phyloP scores from a whole-genome alignment of 495 filamentous ascomycete species.

The Podospora tetraspora region DNA sequence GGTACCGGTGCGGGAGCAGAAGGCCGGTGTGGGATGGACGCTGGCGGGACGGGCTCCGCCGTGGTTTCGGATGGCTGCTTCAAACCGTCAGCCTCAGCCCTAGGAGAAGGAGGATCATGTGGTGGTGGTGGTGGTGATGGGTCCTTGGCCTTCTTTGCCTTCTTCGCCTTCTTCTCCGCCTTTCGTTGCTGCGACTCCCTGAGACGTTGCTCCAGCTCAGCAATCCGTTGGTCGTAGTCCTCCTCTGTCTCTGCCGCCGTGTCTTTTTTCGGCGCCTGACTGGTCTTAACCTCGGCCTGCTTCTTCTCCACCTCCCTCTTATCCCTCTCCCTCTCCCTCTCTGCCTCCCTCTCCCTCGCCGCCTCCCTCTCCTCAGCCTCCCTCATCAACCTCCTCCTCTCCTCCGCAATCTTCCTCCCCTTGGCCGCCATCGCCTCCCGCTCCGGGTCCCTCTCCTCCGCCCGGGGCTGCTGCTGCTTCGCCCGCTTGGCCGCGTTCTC shows the following conservation, averaged over 20 bases:
- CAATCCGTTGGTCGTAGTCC: conserved; percentile 36
- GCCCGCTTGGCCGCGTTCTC: conserved; percentile 28
- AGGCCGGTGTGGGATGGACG: neutral
- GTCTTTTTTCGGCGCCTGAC: conserved; percentile 7
- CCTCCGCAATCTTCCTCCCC: conserved; percentile 29
- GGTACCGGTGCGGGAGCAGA: conserved; percentile 4
- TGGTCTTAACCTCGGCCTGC: conserved; percentile 1
- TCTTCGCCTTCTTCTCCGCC: conserved; percentile 32
- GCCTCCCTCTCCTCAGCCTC: conserved; percentile 41
- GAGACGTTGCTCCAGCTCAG: conserved; percentile 37
- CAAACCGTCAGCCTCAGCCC: conserved; percentile 31
- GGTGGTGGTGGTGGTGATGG: conserved; percentile 11
- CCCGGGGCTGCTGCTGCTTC: conserved; percentile 10
- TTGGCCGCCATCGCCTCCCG: conserved; percentile 20
- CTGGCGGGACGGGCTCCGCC: neutral
- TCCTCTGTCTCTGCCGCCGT: conserved; percentile 8
- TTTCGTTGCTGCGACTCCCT: conserved; percentile 26
- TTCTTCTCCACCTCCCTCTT: conserved; percentile 10
- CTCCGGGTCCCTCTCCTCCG: conserved; percentile 13
- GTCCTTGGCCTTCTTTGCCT: conserved; percentile 15
- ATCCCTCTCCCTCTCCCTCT: conserved; percentile 12
- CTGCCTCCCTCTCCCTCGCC: conserved; percentile 11
- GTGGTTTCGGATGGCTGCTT: conserved; percentile 12
- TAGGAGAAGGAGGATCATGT: conserved; percentile 12
- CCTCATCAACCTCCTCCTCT: conserved; percentile 31